Evolutionary conservation across 345 rosid genomes (phyloP), one percentile per base, ranked within the genome.

Genomic region (Murraya paniculata): DNA sequence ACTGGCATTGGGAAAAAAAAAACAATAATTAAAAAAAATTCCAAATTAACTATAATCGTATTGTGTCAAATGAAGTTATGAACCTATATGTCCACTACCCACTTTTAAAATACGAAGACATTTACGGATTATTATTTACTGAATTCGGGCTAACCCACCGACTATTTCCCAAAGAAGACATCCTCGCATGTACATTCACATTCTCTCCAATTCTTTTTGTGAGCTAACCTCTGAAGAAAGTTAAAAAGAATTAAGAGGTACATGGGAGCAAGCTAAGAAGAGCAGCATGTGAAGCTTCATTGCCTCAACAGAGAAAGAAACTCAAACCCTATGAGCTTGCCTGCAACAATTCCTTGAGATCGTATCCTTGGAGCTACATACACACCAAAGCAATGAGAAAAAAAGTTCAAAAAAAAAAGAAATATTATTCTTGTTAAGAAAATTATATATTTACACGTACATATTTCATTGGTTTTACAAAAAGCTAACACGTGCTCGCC

Each of bases 321-420:
- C 68, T 2, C 11, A 21, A 18, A 35, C 53, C 72, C 9, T 69
- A 67, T 83, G 78, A 76, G 65, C 84, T 64, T 31, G 88, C 90
- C 84, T 91, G 97, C 80, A 95, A 82, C 74, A 93, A 77, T 76
- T 88, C 97, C 87, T 86, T 92, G 75, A 95, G 89, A 82, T 93
- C 97, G 74, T 90, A 91, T 81, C 99, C 98, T 86, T 91, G 95
- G 65, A 90, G 87, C 97, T 95, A 76, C 38, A 5, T 33, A 57
- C n/a, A 64, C 41, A 75, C 62, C 71, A 39, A 68, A 76, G 25
- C 67, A 83, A 39, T 64, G 61, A 24, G 61, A 18, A 18, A 81
- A 33, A 50, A 39, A 22, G 3, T n/a, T n/a, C n/a, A n/a, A n/a
- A 4, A 13, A 45, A 10, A 39, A 39, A 8, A 39, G 2, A 39